Evolutionary conservation across 495 filamentous ascomycete genomes (phyloP).

Genomic region (Podospora appendiculata): DNA sequence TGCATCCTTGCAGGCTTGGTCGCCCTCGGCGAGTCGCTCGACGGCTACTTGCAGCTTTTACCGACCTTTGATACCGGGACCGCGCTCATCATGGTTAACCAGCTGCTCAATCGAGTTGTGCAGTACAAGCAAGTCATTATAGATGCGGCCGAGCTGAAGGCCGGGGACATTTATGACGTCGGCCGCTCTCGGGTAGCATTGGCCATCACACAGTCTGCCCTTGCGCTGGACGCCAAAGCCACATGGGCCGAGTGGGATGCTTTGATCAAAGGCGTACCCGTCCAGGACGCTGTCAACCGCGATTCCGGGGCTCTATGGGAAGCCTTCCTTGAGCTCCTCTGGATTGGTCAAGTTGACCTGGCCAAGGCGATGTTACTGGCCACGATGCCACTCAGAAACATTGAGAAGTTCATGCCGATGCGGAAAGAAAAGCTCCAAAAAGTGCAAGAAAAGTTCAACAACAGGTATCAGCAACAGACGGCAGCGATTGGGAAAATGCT

Average conservation of each 20-base stretch:
- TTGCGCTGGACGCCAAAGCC: slow-evolving; percentile 69
- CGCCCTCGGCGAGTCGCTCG: slow-evolving; percentile 35
- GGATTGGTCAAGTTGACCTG: slow-evolving; percentile 53
- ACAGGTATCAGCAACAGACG: slow-evolving; percentile 59
- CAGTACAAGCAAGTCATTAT: slow-evolving; percentile 40
- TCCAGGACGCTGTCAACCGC: slow-evolving; percentile 60
- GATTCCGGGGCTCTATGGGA: slow-evolving; percentile 70
- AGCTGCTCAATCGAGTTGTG: slow-evolving; percentile 41
- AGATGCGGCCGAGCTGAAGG: slow-evolving; percentile 27
- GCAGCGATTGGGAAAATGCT: slow-evolving; percentile 64
- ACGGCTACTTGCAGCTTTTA: slow-evolving; percentile 32
- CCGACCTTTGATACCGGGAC: slow-evolving; percentile 36
- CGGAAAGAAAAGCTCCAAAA: slow-evolving; percentile 43
- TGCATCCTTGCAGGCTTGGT: slow-evolving; percentile 39
- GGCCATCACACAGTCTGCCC: slow-evolving; percentile 59
- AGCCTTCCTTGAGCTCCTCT: slow-evolving; percentile 59
- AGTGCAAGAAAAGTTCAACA: slow-evolving; percentile 56
- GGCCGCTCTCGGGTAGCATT: slow-evolving; percentile 41
- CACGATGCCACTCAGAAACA: slow-evolving; percentile 55
- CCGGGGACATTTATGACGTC: slow-evolving; percentile 26
- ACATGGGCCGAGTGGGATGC: slow-evolving; percentile 63
- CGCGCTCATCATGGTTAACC: slow-evolving; percentile 42
- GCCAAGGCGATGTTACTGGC: slow-evolving; percentile 66
- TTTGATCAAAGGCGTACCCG: slow-evolving; percentile 46
- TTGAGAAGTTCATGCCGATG: slow-evolving; percentile 60